A percentile compares a stretch with the other conserved stretches of the same genome.
Evolutionary conservation across 2,329 filamentous ascomycete genomes (phyloP).

Genomic region (Colletotrichum abscissum): DNA sequence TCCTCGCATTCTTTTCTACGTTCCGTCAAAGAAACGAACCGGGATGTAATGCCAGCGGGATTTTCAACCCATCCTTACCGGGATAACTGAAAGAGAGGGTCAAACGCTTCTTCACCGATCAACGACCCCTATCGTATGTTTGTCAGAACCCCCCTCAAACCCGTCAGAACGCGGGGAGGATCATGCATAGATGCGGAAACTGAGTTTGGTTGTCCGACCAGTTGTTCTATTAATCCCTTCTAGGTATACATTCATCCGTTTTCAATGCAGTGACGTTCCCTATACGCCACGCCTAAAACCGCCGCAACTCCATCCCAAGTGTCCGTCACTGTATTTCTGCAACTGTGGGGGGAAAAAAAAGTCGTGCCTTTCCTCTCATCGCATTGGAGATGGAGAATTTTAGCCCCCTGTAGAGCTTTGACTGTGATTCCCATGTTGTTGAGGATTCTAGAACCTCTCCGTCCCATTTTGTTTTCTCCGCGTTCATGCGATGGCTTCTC

Average conservation of each 20-base stretch:
- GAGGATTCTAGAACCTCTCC: background rate
- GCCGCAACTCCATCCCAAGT: background rate
- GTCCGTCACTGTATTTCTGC: background rate
- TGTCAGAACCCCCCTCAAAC: background rate
- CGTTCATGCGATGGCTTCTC: background rate
- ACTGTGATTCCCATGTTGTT: background rate
- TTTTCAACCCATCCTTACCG: background rate
- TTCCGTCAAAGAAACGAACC: background rate
- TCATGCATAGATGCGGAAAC: no score
- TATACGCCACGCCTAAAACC: constrained; percentile 5
- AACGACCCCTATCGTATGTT: constrained; percentile 11
- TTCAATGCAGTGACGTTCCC: background rate
- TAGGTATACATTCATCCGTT: background rate
- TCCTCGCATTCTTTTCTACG: background rate
- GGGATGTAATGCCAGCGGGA: background rate
- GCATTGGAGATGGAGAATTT: background rate
- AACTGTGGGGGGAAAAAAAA: no score
- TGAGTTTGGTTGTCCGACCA: no score
- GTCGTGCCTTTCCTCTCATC: background rate
- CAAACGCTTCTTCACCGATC: constrained; percentile 5
- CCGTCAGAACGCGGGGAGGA: background rate
- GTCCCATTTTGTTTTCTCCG: background rate
- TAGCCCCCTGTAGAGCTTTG: background rate
- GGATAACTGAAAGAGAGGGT: background rate
- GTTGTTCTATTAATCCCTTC: background rate